phyloP scores from a whole-genome alignment of 305 asterid genomes.

The Rubia balearica region DNA sequence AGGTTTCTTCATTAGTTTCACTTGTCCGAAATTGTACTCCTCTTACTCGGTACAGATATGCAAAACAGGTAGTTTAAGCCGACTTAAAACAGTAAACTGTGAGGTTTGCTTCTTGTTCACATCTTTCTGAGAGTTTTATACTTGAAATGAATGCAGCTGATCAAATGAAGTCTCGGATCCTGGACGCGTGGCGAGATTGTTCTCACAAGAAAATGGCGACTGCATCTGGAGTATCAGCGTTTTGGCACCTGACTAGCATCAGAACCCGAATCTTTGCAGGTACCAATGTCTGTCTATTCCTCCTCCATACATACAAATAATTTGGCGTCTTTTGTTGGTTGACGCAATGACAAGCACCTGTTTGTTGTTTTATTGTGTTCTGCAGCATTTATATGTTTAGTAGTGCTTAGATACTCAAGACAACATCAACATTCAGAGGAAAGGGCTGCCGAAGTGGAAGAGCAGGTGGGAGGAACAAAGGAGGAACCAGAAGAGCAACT shows the following conservation, averaged over 20 bases:
- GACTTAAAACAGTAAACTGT: neutral
- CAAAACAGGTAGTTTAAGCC: constrained; percentile 43
- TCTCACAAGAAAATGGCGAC: constrained; percentile 69
- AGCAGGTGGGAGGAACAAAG: constrained; percentile 19
- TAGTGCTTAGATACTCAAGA: constrained; percentile 54
- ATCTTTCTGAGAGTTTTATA: constrained; percentile 1
- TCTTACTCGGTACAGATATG: constrained; percentile 43
- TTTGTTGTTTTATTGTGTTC: neutral
- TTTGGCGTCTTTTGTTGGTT: neutral
- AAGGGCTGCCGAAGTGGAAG: constrained; percentile 17
- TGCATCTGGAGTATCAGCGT: constrained; percentile 54
- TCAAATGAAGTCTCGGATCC: neutral
- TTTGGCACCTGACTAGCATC: constrained; percentile 78
- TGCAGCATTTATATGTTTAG: constrained; percentile 80
- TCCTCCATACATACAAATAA: neutral
- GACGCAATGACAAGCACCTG: neutral
- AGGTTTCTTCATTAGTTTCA: constrained; percentile 81
- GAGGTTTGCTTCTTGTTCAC: neutral
- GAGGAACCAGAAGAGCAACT: constrained; percentile 5
- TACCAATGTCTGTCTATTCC: constrained; percentile 16
- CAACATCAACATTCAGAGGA: constrained; percentile 38
- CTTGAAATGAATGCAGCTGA: constrained; percentile 34
- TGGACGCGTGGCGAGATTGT: constrained; percentile 38
- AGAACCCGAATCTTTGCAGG: constrained; percentile 76
- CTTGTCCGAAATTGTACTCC: constrained; percentile 53